Base-by-base conservation (phyloP, 2,329 filamentous ascomycete species). In the Mollisia scopiformis region DNA sequence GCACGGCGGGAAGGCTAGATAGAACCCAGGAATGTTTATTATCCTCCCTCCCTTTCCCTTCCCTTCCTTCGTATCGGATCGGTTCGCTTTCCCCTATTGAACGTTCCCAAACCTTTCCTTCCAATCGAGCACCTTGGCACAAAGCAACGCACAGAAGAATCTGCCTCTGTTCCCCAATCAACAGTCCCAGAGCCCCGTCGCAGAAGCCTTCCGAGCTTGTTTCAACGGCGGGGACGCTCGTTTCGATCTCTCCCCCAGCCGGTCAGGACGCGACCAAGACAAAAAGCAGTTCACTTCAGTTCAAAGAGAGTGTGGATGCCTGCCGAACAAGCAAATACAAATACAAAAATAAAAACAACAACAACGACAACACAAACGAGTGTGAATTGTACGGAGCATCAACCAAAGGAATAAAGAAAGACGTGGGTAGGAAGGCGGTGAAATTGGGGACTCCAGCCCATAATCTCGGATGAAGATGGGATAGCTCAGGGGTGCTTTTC, bases 401-500 rank as follows among this genome's bases (percentile, higher is more conserved):
- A 11, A 28, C 8, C 8, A 11, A 35, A 35, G 31, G 31, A 35
- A 14, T 35, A 33, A 10, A 11, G 39, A n/a, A 21, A 46, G 21
- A 25, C 39, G 54, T 56, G 54, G 49, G n/a, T n/a, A n/a, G n/a
- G n/a, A n/a, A n/a, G n/a, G n/a, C n/a, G 14, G 25, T 10, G 13
- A 28, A n/a, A 11, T 55, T n/a, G 33, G 35, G 21, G 33, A 25
- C 7, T n/a, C 16, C 19, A 35, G 28, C 11, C 16, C 33, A 23
- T 41, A 55, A 55, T 55, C 53, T 56, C 33, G 37, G 21, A 35
- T 35, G 31, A 14, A n/a, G 31, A 35, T 35, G 8, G 31, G 31
- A 28, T 47, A 47, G 54, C 39, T 56, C 49, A 51, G 49, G 49
- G 49, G 49, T 51, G 27, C 30, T 27, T 10, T 33, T 30, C 27